Evolutionary conservation across 2,329 filamentous ascomycete species (phyloP).

Genomic region (Epichloe amarillans): DNA sequence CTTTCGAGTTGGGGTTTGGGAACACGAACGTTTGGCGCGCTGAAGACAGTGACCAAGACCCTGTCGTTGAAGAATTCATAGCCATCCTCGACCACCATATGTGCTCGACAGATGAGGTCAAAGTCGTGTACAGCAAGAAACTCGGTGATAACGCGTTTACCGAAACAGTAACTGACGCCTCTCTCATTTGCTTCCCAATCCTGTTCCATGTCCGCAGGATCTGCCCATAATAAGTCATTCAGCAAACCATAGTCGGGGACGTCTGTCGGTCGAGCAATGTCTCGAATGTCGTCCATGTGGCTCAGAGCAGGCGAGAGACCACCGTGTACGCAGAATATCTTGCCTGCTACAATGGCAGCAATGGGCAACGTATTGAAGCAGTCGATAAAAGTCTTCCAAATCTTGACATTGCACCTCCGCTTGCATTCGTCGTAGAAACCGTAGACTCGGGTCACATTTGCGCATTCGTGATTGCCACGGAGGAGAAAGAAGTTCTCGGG

Average conservation of each 20-base stretch:
- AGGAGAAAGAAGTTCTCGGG: constrained; percentile 96
- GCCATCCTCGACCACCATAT: constrained; percentile 98
- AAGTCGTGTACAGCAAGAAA: constrained; percentile 93
- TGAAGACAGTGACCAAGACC: constrained; percentile 92
- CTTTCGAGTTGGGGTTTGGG: not conserved
- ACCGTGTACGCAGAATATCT: constrained; percentile 96
- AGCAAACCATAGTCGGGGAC: constrained; percentile 93
- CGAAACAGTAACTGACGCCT: constrained; percentile 96
- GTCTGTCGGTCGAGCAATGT: constrained; percentile 90
- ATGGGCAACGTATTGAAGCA: constrained; percentile 94
- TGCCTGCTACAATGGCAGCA: constrained; percentile 89
- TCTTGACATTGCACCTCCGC: constrained; percentile 86
- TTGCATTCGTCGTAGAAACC: constrained; percentile 99
- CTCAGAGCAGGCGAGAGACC: constrained; percentile 82
- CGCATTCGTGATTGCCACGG: constrained; percentile 91
- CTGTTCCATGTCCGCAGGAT: constrained; percentile 93
- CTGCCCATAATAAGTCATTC: constrained; percentile 93
- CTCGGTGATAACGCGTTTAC: constrained; percentile 94
- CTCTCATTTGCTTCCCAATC: constrained; percentile 98
- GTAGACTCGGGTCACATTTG: constrained; percentile 89
- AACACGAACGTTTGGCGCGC: constrained; percentile 77
- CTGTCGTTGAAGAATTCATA: constrained; percentile 98
- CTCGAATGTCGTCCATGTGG: constrained; percentile 97
- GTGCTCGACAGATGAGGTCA: constrained; percentile 88
- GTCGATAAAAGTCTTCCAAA: constrained; percentile 97